These are phyloP conservation scores for Bruguiera hainesii DNA, from an alignment of 441 rosid genomes.

Conservation along the genomic window DNA sequence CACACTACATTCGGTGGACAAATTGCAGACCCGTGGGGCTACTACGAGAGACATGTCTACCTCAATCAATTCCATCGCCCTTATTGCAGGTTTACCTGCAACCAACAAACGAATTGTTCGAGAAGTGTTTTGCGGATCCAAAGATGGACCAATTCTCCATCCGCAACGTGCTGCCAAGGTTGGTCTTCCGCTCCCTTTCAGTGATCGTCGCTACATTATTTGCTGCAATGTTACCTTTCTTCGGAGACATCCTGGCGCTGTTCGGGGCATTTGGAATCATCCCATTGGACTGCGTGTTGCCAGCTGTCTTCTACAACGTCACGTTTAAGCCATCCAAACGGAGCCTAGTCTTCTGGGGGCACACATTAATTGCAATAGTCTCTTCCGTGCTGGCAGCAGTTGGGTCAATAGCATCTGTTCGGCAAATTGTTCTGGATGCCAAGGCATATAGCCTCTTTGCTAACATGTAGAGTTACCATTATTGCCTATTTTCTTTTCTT, in stretches of 20 bases:
- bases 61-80: too few species aligned
- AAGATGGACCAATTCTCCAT: conserved; percentile 38
- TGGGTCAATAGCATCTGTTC: conserved; percentile 42
- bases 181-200: conserved; percentile 35
- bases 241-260: conserved; percentile 53
- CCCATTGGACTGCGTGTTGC: conserved; percentile 51
- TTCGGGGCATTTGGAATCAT: conserved; percentile 56
- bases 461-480: conserved; percentile 24
- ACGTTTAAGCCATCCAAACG: conserved; percentile 44
- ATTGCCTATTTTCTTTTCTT: too few species aligned
- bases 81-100: conserved; percentile 44
- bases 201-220: conserved; percentile 28
- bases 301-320: conserved; percentile 40
- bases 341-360: conserved; percentile 37
- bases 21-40: too few species aligned
- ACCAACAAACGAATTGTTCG: conserved; percentile 49
- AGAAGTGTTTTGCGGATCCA: conserved; percentile 40
- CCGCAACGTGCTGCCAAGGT: conserved; percentile 43
- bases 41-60: not conserved
- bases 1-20: too few species aligned
- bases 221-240: conserved; percentile 59
- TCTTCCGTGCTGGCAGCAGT: conserved; percentile 31
- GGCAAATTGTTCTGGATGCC: conserved; percentile 48
- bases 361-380: conserved; percentile 29
- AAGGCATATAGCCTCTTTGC: conserved; percentile 44